A percentile compares a stretch with the other conserved stretches of the same genome.
These are phyloP conservation scores for Fusarium sp. DNA, from an alignment of 2,329 filamentous ascomycete species.

Conservation along the genomic window DNA sequence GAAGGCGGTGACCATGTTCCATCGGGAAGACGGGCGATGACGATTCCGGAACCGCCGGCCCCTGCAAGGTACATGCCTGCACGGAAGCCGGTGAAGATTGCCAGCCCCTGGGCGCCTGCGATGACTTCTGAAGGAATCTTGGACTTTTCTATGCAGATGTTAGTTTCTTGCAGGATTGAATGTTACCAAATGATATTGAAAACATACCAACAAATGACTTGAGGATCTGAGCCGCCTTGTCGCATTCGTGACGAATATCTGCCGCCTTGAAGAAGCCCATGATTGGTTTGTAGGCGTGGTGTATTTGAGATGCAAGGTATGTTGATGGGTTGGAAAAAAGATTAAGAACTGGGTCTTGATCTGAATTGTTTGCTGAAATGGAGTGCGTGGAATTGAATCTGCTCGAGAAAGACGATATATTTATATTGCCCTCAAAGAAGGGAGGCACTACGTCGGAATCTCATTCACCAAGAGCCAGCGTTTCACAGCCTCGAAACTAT, in stretches of 20 bases:
- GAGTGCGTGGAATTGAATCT: not conserved
- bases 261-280: conserved; percentile 27
- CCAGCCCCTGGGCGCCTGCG: conserved; percentile 65
- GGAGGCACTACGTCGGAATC: not conserved
- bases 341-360: not conserved
- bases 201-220: conserved; percentile 25
- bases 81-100: conserved; percentile 71
- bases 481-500: not conserved
- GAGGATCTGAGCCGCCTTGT: conserved; percentile 24
- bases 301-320: not conserved
- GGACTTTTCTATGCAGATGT: conserved; percentile 13
- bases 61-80: conserved; percentile 68
- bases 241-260: conserved; percentile 18
- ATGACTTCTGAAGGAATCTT: conserved; percentile 59
- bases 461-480: not conserved
- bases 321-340: not conserved
- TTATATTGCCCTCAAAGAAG: not conserved
- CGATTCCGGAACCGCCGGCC: conserved; percentile 67
- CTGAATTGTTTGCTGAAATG: not conserved
- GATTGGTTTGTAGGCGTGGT: not conserved
- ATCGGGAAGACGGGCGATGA: conserved; percentile 64
- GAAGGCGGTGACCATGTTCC: conserved; percentile 77
- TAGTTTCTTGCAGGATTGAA: not conserved
- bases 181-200: not conserved
- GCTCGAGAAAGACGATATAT: not conserved